Evolutionary conservation across 768 basidiomycete species (phyloP).

Genomic region (Mycena galopus): DNA sequence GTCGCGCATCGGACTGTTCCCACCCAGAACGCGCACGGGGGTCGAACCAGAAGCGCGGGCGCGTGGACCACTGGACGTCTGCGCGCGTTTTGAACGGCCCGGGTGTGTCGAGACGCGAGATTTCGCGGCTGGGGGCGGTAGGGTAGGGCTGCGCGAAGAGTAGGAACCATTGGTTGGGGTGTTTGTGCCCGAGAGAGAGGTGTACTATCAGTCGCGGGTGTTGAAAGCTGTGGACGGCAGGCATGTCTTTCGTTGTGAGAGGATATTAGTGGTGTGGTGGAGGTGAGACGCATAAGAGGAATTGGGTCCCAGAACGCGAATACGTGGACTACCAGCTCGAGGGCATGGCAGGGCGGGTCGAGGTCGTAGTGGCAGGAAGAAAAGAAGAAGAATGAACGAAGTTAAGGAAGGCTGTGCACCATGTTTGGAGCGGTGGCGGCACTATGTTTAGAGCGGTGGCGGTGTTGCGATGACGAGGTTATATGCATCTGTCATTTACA

Average conservation of each 20-base stretch:
- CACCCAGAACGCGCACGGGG: conserved; percentile 32
- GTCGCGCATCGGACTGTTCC: no score
- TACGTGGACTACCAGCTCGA: not conserved
- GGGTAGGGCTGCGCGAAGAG: conserved; percentile 35
- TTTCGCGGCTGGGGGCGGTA: conserved; percentile 34
- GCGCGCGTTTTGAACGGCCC: not conserved
- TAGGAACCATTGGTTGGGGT: conserved; percentile 35
- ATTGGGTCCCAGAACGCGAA: not conserved
- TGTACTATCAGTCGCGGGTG: conserved; percentile 21
- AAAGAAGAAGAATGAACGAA: not conserved
- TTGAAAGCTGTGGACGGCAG: conserved; percentile 25
- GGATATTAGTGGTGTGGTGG: not conserved
- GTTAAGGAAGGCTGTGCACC: not conserved
- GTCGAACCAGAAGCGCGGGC: conserved; percentile 37
- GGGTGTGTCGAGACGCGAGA: conserved; percentile 32
- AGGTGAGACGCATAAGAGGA: not conserved
- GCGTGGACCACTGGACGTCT: conserved; percentile 11
- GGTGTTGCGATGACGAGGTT: no score
- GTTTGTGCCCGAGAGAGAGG: conserved; percentile 37
- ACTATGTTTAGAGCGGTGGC: not conserved
- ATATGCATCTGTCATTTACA: no score
- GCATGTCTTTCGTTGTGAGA: not conserved
- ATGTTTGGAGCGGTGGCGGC: not conserved
- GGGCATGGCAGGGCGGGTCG: not conserved
- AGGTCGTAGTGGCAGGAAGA: not conserved